A percentile compares a stretch with the other conserved stretches of the same genome.
Evolutionary conservation across 768 basidiomycete species (phyloP).

Genomic region (Mycena crocata): DNA sequence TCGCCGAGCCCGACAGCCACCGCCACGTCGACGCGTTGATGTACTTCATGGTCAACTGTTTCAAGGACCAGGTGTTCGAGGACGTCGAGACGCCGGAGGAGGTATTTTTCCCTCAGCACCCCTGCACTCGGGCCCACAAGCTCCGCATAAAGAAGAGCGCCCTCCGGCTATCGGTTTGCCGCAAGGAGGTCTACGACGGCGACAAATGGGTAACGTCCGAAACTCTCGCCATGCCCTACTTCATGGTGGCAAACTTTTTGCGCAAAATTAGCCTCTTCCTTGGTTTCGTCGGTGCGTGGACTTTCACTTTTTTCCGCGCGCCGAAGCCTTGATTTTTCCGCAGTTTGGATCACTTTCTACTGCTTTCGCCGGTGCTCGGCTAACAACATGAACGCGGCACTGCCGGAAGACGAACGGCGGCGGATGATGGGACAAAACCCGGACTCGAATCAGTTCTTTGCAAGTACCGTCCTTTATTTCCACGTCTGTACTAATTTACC

Average conservation of each 20-base stretch:
- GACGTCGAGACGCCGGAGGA: not conserved
- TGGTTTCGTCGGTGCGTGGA: not conserved
- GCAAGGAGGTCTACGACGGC: not conserved
- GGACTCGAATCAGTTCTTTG: not conserved
- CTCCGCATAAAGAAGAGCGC: not conserved
- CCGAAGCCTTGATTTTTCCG: not conserved
- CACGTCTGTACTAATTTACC: not conserved
- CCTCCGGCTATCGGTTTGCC: not conserved
- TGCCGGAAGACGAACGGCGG: not conserved
- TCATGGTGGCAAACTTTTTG: not conserved
- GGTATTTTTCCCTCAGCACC: not conserved
- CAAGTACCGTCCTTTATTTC: not conserved
- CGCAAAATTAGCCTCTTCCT: not conserved
- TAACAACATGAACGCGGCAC: constrained; percentile 1
- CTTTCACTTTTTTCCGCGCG: not conserved
- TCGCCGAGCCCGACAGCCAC: not conserved
- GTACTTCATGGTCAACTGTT: not conserved
- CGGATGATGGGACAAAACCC: constrained; percentile 1
- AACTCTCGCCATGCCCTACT: not conserved
- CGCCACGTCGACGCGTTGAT: not conserved
- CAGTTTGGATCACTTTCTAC: constrained; percentile 4
- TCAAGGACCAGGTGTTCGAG: constrained; percentile 5
- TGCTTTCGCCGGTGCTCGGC: constrained; percentile 13
- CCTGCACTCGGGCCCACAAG: not conserved
- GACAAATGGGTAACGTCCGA: not conserved